Percentiles rank a stretch among this genome's conserved stretches.
These are phyloP conservation scores for Mycena latifolia DNA, from an alignment of 768 basidiomycete species.

Conservation along the genomic window DNA sequence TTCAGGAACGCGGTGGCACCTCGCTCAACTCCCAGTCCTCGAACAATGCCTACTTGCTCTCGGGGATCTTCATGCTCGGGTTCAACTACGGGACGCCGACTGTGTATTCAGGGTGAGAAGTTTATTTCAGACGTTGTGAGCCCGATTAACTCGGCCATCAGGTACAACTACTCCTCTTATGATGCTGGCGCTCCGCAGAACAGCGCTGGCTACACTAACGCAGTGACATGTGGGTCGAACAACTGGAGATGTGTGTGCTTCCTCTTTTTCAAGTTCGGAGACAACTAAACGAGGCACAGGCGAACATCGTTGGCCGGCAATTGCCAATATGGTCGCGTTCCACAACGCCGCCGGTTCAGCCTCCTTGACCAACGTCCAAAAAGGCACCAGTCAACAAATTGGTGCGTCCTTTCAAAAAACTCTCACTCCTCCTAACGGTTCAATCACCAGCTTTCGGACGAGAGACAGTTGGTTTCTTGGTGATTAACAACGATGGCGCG, in stretches of 20 bases:
- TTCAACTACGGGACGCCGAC: conserved; percentile 41
- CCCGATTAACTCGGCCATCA: background rate
- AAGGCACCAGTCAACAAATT: conserved; percentile 35
- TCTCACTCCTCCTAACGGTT: no score
- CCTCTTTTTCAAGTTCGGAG: no score
- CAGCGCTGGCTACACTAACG: conserved; percentile 33
- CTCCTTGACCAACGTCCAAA: conserved; percentile 30
- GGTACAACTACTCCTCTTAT: conserved; percentile 22
- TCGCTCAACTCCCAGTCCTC: conserved; percentile 35
- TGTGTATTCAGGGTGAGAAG: conserved; percentile 36
- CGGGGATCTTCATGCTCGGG: conserved; percentile 36
- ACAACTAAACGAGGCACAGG: conserved; percentile 3
- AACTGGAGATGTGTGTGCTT: conserved; percentile 36
- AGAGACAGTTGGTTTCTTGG: conserved; percentile 21
- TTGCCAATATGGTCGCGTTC: conserved; percentile 36
- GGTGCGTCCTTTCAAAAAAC: conserved; percentile 19
- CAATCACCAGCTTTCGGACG: conserved; percentile 27
- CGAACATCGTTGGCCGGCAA: conserved; percentile 29
- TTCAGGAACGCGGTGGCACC: conserved; percentile 35
- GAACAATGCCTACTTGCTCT: conserved; percentile 36
- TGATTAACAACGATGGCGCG: conserved; percentile 29
- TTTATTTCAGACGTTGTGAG: background rate
- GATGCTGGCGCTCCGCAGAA: conserved; percentile 38
- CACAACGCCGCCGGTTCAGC: conserved; percentile 37
- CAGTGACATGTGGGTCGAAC: conserved; percentile 37